phyloP scores from a whole-genome alignment of 805 yeast genomes.

The Ogataea populi-albae region DNA sequence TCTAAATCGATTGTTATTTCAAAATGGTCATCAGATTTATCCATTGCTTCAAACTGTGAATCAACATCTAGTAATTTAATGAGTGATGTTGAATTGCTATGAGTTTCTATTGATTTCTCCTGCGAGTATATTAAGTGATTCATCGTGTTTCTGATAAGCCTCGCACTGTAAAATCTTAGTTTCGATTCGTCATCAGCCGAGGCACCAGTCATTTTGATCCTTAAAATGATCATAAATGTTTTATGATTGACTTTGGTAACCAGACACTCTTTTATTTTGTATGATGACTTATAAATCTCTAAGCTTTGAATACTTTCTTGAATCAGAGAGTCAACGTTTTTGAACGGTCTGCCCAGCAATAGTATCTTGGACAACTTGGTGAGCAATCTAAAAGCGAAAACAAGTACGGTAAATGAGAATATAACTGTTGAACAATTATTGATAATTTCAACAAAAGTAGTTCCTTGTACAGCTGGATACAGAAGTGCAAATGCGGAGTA shows the following conservation, averaged over 20 bases:
- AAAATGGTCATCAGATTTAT: slow-evolving; percentile 30
- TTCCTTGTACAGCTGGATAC: slow-evolving; percentile 25
- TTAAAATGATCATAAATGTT: slow-evolving; percentile 55
- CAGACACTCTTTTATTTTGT: slow-evolving; percentile 46
- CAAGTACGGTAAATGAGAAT: slow-evolving; percentile 23
- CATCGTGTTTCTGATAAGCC: slow-evolving; percentile 39
- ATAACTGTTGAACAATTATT: slow-evolving; percentile 27
- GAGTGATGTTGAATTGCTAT: slow-evolving; percentile 18
- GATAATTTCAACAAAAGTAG: slow-evolving; percentile 19
- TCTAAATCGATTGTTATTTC: slow-evolving; percentile 45
- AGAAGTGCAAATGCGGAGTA: slow-evolving; percentile 31
- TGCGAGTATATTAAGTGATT: slow-evolving; percentile 16
- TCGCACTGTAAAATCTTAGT: slow-evolving; percentile 47
- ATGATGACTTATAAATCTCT: slow-evolving; percentile 51
- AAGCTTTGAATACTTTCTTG: slow-evolving; percentile 43
- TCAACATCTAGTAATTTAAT: slow-evolving; percentile 24
- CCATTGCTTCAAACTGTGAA: slow-evolving; percentile 28
- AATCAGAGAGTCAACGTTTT: slow-evolving; percentile 37
- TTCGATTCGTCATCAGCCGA: slow-evolving; percentile 66
- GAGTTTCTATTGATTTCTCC: slow-evolving; percentile 8
- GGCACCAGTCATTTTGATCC: slow-evolving; percentile 62
- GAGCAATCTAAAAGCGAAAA: slow-evolving; percentile 38
- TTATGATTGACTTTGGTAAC: slow-evolving; percentile 63
- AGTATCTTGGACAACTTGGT: slow-evolving; percentile 50
- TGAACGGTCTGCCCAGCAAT: slow-evolving; percentile 51